Evolutionary conservation across 2,329 filamentous ascomycete species (phyloP).

Genomic region (Beauveria varroae): DNA sequence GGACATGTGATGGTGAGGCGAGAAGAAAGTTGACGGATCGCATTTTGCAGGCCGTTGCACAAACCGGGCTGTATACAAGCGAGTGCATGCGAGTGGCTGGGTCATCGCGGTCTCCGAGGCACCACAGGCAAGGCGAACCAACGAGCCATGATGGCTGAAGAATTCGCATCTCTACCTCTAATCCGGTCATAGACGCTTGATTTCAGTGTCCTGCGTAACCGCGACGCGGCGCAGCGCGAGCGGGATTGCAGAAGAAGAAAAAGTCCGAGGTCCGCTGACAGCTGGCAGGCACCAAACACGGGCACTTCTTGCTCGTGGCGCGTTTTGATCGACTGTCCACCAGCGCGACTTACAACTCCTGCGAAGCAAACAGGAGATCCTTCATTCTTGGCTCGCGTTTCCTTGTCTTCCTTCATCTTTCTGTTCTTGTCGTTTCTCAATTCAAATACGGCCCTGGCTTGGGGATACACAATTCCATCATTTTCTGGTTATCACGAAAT

Average conservation of each 20-base stretch:
- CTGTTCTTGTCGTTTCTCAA: neutral
- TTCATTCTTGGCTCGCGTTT: neutral
- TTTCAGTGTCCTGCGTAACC: neutral
- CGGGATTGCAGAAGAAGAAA: neutral
- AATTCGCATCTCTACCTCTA: conserved; percentile 4
- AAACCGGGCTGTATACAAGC: neutral
- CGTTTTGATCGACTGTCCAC: neutral
- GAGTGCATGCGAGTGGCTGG: neutral
- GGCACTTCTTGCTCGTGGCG: neutral
- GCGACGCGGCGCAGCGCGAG: neutral
- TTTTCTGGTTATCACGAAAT: conserved; percentile 8
- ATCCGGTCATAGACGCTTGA: neutral
- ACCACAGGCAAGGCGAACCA: neutral
- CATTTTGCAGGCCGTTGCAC: neutral
- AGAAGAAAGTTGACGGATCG: neutral
- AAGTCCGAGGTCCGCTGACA: neutral
- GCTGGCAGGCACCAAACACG: conserved; percentile 9
- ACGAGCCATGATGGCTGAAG: neutral
- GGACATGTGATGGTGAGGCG: neutral
- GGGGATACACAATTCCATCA: conserved; percentile 6
- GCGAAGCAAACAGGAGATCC: neutral
- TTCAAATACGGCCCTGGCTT: neutral
- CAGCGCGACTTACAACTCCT: neutral
- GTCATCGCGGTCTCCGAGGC: neutral
- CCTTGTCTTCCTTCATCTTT: neutral